phyloP scores from a whole-genome alignment of 2,329 filamentous ascomycete species.

The Stagonosporopsis vannaccii region DNA sequence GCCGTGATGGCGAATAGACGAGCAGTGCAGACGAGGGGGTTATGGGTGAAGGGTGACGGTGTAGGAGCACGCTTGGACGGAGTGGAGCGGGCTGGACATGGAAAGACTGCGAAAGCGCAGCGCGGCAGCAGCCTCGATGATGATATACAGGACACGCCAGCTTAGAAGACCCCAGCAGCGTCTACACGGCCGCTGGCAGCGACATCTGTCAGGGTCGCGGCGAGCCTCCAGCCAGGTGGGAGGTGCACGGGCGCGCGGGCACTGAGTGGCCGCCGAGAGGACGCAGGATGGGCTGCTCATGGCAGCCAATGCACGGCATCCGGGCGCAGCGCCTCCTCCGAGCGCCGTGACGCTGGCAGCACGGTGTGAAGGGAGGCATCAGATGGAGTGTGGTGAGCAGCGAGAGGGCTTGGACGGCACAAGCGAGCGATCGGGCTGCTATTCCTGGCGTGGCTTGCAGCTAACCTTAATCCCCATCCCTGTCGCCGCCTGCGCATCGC shows the following conservation, averaged over 20 bases:
- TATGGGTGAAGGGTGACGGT: constrained; percentile 13
- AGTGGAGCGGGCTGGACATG: constrained; percentile 7
- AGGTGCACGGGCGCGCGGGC: constrained; percentile 21
- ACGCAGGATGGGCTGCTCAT: constrained; percentile 27
- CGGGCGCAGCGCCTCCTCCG: constrained; percentile 34
- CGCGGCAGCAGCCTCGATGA: constrained; percentile 34
- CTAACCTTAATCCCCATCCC: constrained; percentile 46
- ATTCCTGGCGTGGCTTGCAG: constrained; percentile 52
- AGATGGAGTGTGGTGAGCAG: constrained; percentile 45
- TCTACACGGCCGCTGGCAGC: constrained; percentile 25
- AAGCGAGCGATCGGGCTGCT: constrained; percentile 36
- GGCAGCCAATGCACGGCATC: constrained; percentile 38
- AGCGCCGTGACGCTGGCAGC: constrained; percentile 27
- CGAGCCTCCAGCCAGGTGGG: constrained; percentile 28
- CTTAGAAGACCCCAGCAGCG: constrained; percentile 31
- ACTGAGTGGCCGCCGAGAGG: constrained; percentile 30
- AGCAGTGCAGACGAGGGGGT: constrained; percentile 19
- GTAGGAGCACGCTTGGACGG: constrained; percentile 15
- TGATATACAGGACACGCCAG: constrained; percentile 35
- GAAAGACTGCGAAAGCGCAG: constrained; percentile 22
- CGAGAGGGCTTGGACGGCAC: constrained; percentile 7
- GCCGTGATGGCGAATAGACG: constrained; percentile 15
- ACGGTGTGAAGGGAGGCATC: constrained; percentile 35
- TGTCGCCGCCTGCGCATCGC: constrained; percentile 36
- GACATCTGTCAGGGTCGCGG: constrained; percentile 32